Evolutionary conservation across 345 rosid species (phyloP), one percentile per base, ranked within the genome.

Genomic region (Melastoma malabathricum): DNA sequence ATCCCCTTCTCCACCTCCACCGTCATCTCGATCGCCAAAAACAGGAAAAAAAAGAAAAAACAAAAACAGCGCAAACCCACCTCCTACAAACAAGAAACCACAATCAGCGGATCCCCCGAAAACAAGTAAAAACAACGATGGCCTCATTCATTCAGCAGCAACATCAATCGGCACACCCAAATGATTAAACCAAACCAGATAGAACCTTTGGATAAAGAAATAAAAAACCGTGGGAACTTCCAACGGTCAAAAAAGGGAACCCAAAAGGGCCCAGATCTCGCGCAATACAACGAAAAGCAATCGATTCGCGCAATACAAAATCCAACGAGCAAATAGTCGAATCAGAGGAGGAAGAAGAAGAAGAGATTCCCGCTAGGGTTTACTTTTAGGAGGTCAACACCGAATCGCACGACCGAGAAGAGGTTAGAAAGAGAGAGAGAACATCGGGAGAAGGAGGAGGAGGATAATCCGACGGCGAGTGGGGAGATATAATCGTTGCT

Each of bases 181-280:
- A 34, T 10, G 41, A 34, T 34, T 34, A 34, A 34, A 34, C 12
- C 14, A 54, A 54, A 18, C 51, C 58, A 56, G 4, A 22, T 22
- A 22, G 4, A 22, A 22, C 25, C 25, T 58, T 54, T 63, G 52
- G 53, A 23, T 48, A 45, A 64, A 50, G 54, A 12, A 61, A 59
- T 17, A 67, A 50, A n/a, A 58, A 64, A 55, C 64, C 52, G 62
- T 65, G 76, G 74, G 83, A 82, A 84, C 89, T 82, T 22, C 47
- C 62, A 41, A 50, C 44, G 56, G 72, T 63, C 68, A 56, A 72
- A 70, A 58, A 19, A 70, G n/a, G 59, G 70, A 59, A 62, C 16
- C 12, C 41, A 34, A 34, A 34, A 12, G 41, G 41, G 12, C 12
- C 10, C 9, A 31, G 38, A 34, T 34, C 41, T 34, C 41, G 9